These are phyloP conservation scores for Pezicula neosporulosa DNA, from an alignment of 2,329 filamentous ascomycete species.

Conservation along the genomic window DNA sequence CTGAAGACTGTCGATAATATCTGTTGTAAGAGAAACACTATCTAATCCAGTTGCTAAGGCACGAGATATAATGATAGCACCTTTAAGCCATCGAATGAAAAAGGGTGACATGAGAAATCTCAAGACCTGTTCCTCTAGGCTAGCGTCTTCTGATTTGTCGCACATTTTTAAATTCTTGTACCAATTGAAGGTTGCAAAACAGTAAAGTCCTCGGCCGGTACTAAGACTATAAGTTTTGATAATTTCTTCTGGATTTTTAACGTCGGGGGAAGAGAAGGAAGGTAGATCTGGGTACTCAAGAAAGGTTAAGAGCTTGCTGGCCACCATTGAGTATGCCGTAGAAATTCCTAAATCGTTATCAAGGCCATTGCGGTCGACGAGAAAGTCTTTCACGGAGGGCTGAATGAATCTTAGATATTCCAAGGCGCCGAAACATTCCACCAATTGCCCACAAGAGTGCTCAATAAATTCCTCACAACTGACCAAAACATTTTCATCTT, in stretches of 20 bases:
- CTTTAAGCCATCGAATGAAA: conserved; percentile 1
- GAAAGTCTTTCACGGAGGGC: conserved; percentile 2
- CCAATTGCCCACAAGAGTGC: conserved; percentile 1
- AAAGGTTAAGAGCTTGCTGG: conserved; percentile 2
- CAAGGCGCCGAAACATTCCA: neutral
- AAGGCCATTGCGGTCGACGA: neutral
- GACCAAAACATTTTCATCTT: neutral
- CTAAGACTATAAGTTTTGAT: neutral
- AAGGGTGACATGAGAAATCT: neutral
- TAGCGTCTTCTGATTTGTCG: neutral
- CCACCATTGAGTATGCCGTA: neutral
- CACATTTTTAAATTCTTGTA: conserved; percentile 4
- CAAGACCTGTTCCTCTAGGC: neutral
- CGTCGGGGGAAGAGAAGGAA: neutral
- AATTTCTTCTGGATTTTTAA: neutral
- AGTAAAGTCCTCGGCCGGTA: conserved; percentile 1
- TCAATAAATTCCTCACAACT: conserved; percentile 1
- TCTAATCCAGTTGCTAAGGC: neutral
- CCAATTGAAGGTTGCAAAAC: conserved; percentile 4
- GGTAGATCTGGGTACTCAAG: conserved; percentile 2
- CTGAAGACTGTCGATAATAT: conserved; percentile 3
- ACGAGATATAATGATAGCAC: neutral
- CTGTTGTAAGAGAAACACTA: neutral
- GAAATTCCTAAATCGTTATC: neutral
- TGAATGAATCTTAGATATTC: conserved; percentile 1